Base-by-base conservation (phyloP, 257 asterid species). In the Solanum paucissectum region DNA sequence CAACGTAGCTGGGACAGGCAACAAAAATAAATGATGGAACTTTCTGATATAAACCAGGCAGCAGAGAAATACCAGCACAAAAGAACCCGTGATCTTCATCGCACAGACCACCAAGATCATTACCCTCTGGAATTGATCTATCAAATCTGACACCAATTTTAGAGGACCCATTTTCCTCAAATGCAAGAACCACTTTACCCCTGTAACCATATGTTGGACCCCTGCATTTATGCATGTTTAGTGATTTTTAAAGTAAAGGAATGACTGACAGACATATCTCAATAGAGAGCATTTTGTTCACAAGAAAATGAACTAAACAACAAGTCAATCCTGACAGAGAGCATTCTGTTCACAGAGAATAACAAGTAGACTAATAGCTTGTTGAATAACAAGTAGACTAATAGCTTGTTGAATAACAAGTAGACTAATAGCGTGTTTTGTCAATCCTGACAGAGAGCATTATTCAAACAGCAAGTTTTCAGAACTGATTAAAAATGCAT, bases 141-240 rank as follows among this genome's bases (percentile, higher is more conserved):
- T 86, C 88, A 72, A 66, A 75, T 86, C 77, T 44, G 60, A 33
- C 79, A 86, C 83, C 83, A 42, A 66, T 86, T 75, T 86, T 86
- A 25, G 83, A 86, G 86, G 95, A 93, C 85, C 93, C 96, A 90
- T 96, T 96, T 88, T 92, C 98, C 92, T 94, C 99, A 88, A 94
- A 96, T 76, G 99, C 91, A 90, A 95, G 96, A 68, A 95, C 91
- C 88, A 96, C 99, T 93, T 94, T 94, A 89, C 99, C 98, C 89
- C 88, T 93, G 92, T 90, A 93, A 84, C 95, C 96, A 88, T 91
- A 90, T 84, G 91, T 34, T 83, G 98, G 99, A 85, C 98, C 98
- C 95, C 98, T 95, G 89, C 88, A 91, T 62, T 55, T 32, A 86
- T 71, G 66, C 42, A 49, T 34, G 37, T n/a, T 33, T 18, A 29